Evolutionary conservation across 176 grass and related monocot species (phyloP).

Genomic region (Ensete ventricosum): DNA sequence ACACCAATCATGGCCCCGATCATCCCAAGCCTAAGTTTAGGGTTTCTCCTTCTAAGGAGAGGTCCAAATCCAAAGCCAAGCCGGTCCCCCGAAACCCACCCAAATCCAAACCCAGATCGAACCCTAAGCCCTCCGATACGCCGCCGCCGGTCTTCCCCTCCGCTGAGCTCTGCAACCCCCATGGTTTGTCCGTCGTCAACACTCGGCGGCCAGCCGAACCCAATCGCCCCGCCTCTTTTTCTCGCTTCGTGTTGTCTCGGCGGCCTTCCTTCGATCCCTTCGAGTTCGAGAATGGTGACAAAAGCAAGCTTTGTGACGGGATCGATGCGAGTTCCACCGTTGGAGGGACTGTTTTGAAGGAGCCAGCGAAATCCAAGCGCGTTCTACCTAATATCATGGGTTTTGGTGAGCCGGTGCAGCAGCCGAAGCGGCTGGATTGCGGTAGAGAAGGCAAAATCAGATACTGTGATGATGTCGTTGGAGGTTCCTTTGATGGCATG

Average conservation of each 20-base stretch:
- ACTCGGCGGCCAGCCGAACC: slow-evolving; percentile 16
- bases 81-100: neutral
- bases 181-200: slow-evolving; percentile 34
- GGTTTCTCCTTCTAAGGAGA: slow-evolving; percentile 13
- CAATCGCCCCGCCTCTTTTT: slow-evolving; percentile 35
- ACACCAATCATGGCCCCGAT: slow-evolving; percentile 18
- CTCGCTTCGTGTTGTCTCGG: slow-evolving; percentile 57
- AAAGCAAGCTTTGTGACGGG: neutral
- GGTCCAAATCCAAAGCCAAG: slow-evolving; percentile 27
- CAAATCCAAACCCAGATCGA: slow-evolving; percentile 2
- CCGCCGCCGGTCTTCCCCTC: slow-evolving; percentile 18
- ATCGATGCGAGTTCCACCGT: neutral
- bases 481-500: neutral
- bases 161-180: slow-evolving; percentile 39
- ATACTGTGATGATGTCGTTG: neutral
- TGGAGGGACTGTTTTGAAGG: slow-evolving; percentile 6
- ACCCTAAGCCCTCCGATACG: slow-evolving; percentile 1
- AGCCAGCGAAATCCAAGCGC: slow-evolving; percentile 35
- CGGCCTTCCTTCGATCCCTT: slow-evolving; percentile 49
- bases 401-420: slow-evolving; percentile 17
- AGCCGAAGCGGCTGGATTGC: slow-evolving; percentile 42
- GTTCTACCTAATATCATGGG: slow-evolving; percentile 55
- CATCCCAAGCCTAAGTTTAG: slow-evolving; percentile 9
- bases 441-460: no score
- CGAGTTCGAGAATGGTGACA: neutral